Conservation (phyloP, 768 basidiomycete genomes). For the Serendipita sp. region DNA sequence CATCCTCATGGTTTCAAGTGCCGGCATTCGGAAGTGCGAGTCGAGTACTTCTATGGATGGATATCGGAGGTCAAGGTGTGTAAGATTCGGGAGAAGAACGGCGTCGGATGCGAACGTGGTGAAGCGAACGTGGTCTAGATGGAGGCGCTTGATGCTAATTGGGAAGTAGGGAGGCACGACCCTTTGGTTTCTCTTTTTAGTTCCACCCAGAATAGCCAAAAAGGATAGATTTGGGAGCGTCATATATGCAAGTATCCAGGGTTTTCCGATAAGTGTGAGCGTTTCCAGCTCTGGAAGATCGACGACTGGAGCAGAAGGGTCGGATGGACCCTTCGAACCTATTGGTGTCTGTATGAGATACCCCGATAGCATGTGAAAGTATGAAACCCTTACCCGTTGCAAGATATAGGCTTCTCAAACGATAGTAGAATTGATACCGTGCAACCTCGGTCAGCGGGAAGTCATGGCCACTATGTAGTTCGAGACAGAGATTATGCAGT, state of each 20-base stretch:
- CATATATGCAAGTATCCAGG: constrained; percentile 1
- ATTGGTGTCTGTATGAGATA: background rate
- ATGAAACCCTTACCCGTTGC: background rate
- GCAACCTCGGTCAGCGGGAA: background rate
- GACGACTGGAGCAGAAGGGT: constrained; percentile 1
- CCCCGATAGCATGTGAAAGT: background rate
- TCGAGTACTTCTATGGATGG: background rate
- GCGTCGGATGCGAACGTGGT: background rate
- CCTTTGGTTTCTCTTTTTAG: background rate
- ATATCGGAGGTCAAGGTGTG: constrained; percentile 3
- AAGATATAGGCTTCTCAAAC: background rate
- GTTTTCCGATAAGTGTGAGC: background rate
- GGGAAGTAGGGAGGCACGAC: background rate
- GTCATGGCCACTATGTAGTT: background rate
- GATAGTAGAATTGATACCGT: constrained; percentile 1
- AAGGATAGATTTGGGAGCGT: background rate
- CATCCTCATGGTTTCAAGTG: constrained; percentile 3
- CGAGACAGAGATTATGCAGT: background rate
- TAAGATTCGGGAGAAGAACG: background rate
- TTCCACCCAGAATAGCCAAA: background rate
- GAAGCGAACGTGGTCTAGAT: background rate
- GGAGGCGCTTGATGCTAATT: background rate
- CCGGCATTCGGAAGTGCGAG: background rate
- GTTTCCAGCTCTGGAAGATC: constrained; percentile 1
- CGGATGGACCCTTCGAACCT: constrained; percentile 2